Evolutionary conservation across 2,329 filamentous ascomycete species (phyloP).

Genomic region (Bretziella fagacearum): DNA sequence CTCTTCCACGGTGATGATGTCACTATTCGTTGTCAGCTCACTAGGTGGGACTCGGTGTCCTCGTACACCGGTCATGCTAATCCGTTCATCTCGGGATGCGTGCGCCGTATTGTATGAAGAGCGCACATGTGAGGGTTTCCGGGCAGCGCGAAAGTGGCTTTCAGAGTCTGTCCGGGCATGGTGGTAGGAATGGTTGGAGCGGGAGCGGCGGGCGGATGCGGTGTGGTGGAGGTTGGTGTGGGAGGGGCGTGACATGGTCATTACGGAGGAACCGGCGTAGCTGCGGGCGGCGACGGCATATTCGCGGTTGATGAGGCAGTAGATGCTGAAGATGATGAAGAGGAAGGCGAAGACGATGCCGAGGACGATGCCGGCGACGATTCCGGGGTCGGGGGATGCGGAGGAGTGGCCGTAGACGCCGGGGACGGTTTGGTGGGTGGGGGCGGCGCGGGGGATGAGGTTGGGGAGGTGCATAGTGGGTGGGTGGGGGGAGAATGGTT

Average conservation of each 20-base stretch:
- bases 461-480: background rate
- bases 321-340: slow-evolving; percentile 12
- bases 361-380: slow-evolving; percentile 13
- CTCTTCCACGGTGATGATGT: slow-evolving; percentile 11
- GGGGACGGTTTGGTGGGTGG: slow-evolving; percentile 15
- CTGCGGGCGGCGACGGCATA: slow-evolving; percentile 4
- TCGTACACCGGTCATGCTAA: background rate
- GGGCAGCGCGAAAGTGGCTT: background rate
- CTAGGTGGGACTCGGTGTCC: background rate
- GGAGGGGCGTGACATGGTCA: slow-evolving; percentile 8
- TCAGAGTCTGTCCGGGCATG: slow-evolving; percentile 8
- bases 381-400: slow-evolving; percentile 5
- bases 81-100: background rate
- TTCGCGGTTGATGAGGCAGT: slow-evolving; percentile 14
- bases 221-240: background rate
- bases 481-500: no score
- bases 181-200: background rate
- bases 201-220: background rate
- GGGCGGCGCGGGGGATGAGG: background rate
- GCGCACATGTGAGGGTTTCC: background rate
- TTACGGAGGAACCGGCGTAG: slow-evolving; percentile 5
- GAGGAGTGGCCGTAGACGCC: slow-evolving; percentile 14
- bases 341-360: slow-evolving; percentile 11
- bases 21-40: slow-evolving; percentile 2
- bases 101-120: slow-evolving; percentile 3